Evolutionary conservation across 1,139 yeast genomes (phyloP), one percentile per base, ranked within the genome.

Genomic region (Saccharomyces hybrid): DNA sequence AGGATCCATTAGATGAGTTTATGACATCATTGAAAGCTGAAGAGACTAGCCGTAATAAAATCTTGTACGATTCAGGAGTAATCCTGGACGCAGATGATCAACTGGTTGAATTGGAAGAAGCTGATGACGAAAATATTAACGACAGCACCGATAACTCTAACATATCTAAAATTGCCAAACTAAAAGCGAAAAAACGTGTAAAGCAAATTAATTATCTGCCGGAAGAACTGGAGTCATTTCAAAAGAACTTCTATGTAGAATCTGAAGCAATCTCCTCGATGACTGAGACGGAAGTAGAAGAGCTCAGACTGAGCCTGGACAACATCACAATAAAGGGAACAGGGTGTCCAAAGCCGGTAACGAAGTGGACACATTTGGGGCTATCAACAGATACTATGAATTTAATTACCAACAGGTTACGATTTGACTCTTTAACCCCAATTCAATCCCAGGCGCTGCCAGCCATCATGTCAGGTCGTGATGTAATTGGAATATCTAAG

Each of bases 391-490:
- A 76, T 1, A 76, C 84, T 0, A 75, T 81, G 74, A 70, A 76
- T 2, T 76, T 81, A 0, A 74, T 90, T 20, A 63, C 71, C 1
- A 74, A 77, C 1, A 72, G 52, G 20, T 55, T 68, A 11, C 58
- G 58, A 9, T 69, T 60, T 55, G 56, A 57, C 4, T 50, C 55
- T 5, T 62, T 98, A 0, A 88, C 97, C 0, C 81, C 97, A 0
- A 89, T 95, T 55, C 99, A 95, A 68, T 78, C 91, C 0, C 97
- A 91, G 65, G 91, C 97, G 0, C 76, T 91, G 14, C 99, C 99
- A 0, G 86, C 91, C 0, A 82, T 90, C 16, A 85, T 93, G 93
- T 77, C 85, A 4, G 98, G 99, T 0, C 71, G 88, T 55, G 98
- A 95, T 72, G 81, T 93, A 4, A 85, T 95, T 52, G 98, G 96